phyloP scores from a whole-genome alignment of 768 basidiomycete species.

The Floccularia luteovirens region DNA sequence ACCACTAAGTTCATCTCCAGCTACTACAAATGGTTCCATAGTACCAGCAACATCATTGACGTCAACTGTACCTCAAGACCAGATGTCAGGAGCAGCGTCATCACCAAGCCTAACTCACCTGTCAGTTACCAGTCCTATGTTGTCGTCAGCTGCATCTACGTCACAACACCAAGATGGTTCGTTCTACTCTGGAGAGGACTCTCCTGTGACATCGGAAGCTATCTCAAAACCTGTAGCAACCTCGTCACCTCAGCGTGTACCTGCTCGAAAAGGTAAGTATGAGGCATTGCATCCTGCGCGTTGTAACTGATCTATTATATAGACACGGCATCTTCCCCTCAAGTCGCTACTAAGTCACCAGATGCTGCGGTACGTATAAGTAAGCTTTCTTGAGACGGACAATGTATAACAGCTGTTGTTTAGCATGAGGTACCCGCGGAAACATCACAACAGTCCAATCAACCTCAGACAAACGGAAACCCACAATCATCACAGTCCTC shows the following conservation, averaged over 20 bases:
- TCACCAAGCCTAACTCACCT: slow-evolving; percentile 85
- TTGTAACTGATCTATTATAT: slow-evolving; percentile 5
- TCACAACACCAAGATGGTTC: slow-evolving; percentile 64
- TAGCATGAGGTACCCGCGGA: slow-evolving; percentile 31
- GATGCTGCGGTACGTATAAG: slow-evolving; percentile 29
- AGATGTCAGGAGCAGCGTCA: slow-evolving; percentile 39
- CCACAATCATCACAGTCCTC: slow-evolving; percentile 18
- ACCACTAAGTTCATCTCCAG: slow-evolving; percentile 17
- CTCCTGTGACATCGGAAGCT: slow-evolving; percentile 70
- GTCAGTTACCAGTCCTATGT: slow-evolving; percentile 73
- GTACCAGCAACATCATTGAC: slow-evolving; percentile 32
- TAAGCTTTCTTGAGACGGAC: not conserved
- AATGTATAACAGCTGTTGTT: slow-evolving; percentile 4
- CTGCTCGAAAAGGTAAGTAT: slow-evolving; percentile 43
- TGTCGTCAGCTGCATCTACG: slow-evolving; percentile 67
- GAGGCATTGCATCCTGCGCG: slow-evolving; percentile 12
- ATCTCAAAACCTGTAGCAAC: slow-evolving; percentile 39
- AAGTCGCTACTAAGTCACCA: slow-evolving; percentile 33
- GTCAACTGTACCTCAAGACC: slow-evolving; percentile 26
- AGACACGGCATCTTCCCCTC: slow-evolving; percentile 42
- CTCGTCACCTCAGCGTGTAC: slow-evolving; percentile 53
- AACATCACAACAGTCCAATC: slow-evolving; percentile 25
- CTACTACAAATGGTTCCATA: slow-evolving; percentile 26
- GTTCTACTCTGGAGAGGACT: slow-evolving; percentile 64
- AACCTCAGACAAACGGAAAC: slow-evolving; percentile 19